Conservation (phyloP, 164 flowering plant genomes). For the Macadamia integrifolia region DNA sequence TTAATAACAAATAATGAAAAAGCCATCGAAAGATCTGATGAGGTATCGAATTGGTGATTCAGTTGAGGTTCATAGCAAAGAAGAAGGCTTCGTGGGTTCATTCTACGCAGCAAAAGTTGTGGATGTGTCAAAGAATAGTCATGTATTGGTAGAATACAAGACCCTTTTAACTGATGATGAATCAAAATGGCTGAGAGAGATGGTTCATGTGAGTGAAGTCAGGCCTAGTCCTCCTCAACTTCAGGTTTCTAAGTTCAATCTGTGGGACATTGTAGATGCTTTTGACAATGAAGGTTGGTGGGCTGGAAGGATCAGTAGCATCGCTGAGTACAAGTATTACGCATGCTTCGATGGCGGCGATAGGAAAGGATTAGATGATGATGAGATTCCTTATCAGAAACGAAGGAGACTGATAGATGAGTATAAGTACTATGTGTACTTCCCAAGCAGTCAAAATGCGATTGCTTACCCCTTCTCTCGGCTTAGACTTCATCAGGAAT, state of each 20-base stretch:
- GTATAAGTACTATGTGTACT: background rate
- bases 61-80: too few relatives aligned
- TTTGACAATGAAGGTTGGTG: slow-evolving; percentile 1
- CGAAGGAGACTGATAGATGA: background rate
- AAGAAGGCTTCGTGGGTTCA: too few relatives aligned
- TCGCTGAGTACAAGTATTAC: background rate
- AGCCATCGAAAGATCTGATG: too few relatives aligned
- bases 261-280: background rate
- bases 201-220: background rate
- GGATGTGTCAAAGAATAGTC: too few relatives aligned
- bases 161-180: background rate
- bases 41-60: too few relatives aligned
- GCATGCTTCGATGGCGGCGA: too few relatives aligned
- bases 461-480: background rate
- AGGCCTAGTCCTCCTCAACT: background rate
- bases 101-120: too few relatives aligned
- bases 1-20: too few relatives aligned
- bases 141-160: too few relatives aligned
- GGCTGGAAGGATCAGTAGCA: background rate
- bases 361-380: too few relatives aligned
- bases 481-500: slow-evolving; percentile 3
- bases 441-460: background rate
- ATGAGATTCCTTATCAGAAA: too few relatives aligned
- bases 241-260: background rate
- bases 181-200: background rate